Percentiles rank a stretch among this genome's conserved stretches.
Evolutionary conservation across 1,139 yeast genomes (phyloP).

Genomic region (Hansenula lynferdii): DNA sequence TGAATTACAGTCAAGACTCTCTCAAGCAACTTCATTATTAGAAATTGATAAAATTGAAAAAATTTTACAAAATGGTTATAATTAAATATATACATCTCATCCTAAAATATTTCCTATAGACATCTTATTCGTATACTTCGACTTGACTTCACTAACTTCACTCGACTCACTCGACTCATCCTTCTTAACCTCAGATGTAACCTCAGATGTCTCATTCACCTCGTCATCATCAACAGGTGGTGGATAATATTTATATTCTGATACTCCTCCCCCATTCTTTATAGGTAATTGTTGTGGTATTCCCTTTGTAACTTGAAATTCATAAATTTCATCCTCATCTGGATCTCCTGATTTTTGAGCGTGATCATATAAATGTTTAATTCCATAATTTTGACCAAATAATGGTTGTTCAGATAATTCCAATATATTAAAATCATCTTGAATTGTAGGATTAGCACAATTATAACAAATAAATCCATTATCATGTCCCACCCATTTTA

Average conservation of each 20-base stretch:
- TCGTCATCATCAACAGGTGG: too few species aligned
- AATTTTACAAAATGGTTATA: conserved; percentile 36
- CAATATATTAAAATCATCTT: background rate
- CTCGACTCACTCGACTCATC: too few species aligned
- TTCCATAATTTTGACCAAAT: conserved; percentile 20
- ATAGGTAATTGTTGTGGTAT: conserved; percentile 1
- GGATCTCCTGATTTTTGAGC: conserved; percentile 1
- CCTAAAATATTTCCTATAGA: conserved; percentile 20
- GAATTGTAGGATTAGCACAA: too few species aligned
- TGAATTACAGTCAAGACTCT: too few species aligned
- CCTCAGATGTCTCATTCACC: too few species aligned
- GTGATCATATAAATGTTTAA: conserved; percentile 10
- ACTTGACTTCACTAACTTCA: background rate
- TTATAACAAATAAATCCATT: too few species aligned
- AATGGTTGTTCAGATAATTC: conserved; percentile 9
- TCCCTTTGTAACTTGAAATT: background rate
- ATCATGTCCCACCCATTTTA: too few species aligned
- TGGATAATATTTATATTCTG: conserved; percentile 2
- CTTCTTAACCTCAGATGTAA: too few species aligned
- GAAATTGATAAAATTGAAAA: conserved; percentile 73
- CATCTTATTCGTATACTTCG: conserved; percentile 8
- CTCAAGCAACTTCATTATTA: conserved; percentile 67
- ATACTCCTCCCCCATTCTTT: background rate
- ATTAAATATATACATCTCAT: too few species aligned
- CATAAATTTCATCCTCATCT: background rate